Evolutionary conservation across 805 yeast species (phyloP).

Genomic region (Babjeviella inositovora): DNA sequence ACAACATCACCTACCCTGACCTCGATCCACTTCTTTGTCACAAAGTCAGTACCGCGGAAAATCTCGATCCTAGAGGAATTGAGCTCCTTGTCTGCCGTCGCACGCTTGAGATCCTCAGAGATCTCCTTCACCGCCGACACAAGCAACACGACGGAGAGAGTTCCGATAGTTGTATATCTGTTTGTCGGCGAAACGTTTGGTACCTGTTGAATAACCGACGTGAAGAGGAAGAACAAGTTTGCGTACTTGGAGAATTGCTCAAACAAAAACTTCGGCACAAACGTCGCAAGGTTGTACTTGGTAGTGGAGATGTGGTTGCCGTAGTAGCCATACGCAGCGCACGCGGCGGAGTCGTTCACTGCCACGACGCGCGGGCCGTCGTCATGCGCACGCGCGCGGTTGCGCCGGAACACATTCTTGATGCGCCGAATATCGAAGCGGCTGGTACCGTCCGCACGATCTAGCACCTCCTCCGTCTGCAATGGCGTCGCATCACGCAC

Average conservation of each 20-base stretch:
- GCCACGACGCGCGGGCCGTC: conserved; percentile 47
- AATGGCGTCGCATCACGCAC: too few species aligned
- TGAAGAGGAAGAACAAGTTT: conserved; percentile 80
- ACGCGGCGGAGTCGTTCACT: conserved; percentile 45
- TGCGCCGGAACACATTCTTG: too few species aligned
- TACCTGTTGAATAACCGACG: conserved; percentile 90
- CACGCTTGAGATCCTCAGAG: conserved; percentile 81
- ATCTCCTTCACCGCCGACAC: conserved; percentile 91
- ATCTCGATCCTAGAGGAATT: conserved; percentile 67
- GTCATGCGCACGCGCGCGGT: too few species aligned
- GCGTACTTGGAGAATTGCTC: conserved; percentile 98
- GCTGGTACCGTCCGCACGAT: too few species aligned
- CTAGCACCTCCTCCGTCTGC: too few species aligned
- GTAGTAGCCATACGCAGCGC: conserved; percentile 37
- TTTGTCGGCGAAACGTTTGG: conserved; percentile 95
- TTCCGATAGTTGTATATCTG: conserved; percentile 88
- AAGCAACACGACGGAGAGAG: conserved; percentile 65
- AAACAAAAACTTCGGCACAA: conserved; percentile 83
- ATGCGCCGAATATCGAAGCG: too few species aligned
- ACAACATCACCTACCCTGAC: conserved; percentile 87
- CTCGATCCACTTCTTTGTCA: conserved; percentile 64
- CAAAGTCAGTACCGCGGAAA: conserved; percentile 39
- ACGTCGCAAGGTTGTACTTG: conserved; percentile 85
- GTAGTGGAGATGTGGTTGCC: conserved; percentile 91
- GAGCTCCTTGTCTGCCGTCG: conserved; percentile 75